These are phyloP conservation scores for Termitomyces sp. DNA, from an alignment of 768 basidiomycete genomes.

Conservation along the genomic window DNA sequence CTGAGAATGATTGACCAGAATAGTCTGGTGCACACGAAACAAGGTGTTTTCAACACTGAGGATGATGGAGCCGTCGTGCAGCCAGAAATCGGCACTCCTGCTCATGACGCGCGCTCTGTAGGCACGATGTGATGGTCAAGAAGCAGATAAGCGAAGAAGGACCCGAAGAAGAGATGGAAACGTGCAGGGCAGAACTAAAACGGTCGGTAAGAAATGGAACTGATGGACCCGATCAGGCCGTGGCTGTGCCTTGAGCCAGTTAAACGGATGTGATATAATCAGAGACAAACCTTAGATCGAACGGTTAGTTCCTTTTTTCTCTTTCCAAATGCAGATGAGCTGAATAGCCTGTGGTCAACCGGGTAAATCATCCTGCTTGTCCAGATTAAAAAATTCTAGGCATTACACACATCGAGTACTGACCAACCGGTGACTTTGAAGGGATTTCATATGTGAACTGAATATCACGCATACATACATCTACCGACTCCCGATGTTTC, in stretches of 20 bases:
- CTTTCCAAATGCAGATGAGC: too few species aligned
- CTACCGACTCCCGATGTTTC: not conserved
- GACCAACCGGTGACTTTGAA: not conserved
- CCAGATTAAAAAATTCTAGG: not conserved
- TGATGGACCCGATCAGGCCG: not conserved
- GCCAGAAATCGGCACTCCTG: slow-evolving; percentile 29
- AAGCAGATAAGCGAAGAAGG: not conserved
- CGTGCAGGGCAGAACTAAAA: not conserved
- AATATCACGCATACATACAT: too few species aligned
- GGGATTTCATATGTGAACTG: too few species aligned
- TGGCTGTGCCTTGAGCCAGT: not conserved
- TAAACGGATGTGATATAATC: not conserved
- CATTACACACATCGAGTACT: not conserved
- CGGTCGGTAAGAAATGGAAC: not conserved
- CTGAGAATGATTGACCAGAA: slow-evolving; percentile 51
- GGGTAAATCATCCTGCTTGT: not conserved
- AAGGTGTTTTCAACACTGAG: slow-evolving; percentile 32
- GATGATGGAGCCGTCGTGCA: slow-evolving; percentile 41
- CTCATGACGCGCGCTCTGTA: not conserved
- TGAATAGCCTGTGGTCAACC: too few species aligned
- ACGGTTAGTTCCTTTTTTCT: not conserved
- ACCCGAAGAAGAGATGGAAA: not conserved
- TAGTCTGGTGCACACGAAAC: slow-evolving; percentile 41
- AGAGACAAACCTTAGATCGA: not conserved
- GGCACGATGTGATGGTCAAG: not conserved